Conservation (phyloP, 495 filamentous ascomycete species). For the Arthonia radiata region DNA sequence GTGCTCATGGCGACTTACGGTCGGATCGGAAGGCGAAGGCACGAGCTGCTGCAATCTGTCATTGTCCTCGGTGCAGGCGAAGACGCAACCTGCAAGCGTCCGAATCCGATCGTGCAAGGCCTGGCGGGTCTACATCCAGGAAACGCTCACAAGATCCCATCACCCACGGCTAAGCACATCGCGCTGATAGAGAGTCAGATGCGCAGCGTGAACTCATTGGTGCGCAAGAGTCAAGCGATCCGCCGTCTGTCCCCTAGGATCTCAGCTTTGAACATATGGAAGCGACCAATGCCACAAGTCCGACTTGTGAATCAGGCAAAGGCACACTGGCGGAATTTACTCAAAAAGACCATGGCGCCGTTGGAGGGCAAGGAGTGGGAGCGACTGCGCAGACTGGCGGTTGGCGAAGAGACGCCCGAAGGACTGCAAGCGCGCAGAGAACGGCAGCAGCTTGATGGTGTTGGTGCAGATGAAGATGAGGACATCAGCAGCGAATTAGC, state of each 20-base stretch:
- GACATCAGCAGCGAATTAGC: slow-evolving; percentile 1
- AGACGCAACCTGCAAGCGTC: slow-evolving; percentile 7
- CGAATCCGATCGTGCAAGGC: slow-evolving; percentile 4
- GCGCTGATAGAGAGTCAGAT: neutral
- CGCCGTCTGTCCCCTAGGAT: slow-evolving; percentile 26
- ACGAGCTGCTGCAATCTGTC: slow-evolving; percentile 30
- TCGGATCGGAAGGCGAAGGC: slow-evolving; percentile 40
- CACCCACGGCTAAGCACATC: neutral
- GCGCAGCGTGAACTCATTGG: neutral
- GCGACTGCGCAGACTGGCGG: slow-evolving; percentile 29
- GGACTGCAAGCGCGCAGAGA: slow-evolving; percentile 15
- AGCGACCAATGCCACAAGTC: slow-evolving; percentile 23
- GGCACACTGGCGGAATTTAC: slow-evolving; percentile 30
- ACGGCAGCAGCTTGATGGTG: slow-evolving; percentile 1
- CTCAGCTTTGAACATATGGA: slow-evolving; percentile 39
- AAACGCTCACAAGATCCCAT: slow-evolving; percentile 1
- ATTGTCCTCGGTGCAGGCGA: slow-evolving; percentile 16
- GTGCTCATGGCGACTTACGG: slow-evolving; percentile 50
- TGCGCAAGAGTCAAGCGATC: slow-evolving; percentile 15
- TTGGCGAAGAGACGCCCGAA: slow-evolving; percentile 22
- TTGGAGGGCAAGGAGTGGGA: slow-evolving; percentile 40
- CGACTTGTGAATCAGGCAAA: slow-evolving; percentile 31
- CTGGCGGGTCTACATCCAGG: neutral
- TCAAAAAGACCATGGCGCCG: slow-evolving; percentile 42
- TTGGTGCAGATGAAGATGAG: slow-evolving; percentile 1